These are phyloP conservation scores for Fusarium brachygibbosum DNA, from an alignment of 2,329 filamentous ascomycete genomes.

Conservation along the genomic window DNA sequence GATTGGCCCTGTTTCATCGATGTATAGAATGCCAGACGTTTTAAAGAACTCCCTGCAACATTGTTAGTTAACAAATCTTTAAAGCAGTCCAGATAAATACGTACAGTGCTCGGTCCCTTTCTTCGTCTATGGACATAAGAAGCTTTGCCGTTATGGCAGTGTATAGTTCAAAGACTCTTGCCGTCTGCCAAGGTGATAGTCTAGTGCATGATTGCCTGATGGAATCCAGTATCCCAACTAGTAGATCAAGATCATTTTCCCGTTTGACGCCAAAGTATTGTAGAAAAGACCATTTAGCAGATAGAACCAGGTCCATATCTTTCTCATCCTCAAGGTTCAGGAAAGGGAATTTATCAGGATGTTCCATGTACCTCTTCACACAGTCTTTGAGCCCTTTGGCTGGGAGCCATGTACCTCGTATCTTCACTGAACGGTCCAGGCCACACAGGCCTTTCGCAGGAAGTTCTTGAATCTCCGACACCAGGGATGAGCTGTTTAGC, in stretches of 20 bases:
- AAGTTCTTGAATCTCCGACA: slow-evolving; percentile 7
- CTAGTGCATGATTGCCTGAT: neutral
- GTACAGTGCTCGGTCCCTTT: slow-evolving; percentile 6
- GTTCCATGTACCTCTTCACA: slow-evolving; percentile 11
- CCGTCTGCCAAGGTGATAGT: neutral
- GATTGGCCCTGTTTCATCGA: neutral
- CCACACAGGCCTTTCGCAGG: slow-evolving; percentile 16
- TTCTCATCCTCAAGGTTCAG: slow-evolving; percentile 13
- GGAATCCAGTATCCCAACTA: slow-evolving; percentile 14
- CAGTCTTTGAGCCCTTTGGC: accelerated
- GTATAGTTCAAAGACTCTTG: slow-evolving; percentile 15
- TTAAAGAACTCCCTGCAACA: slow-evolving; percentile 12
- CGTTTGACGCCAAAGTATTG: slow-evolving; percentile 5
- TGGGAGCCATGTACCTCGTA: slow-evolving; percentile 25
- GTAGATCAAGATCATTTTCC: neutral
- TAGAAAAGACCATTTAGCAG: slow-evolving; percentile 22
- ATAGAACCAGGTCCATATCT: neutral
- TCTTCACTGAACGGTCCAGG: neutral
- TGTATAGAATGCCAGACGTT: slow-evolving; percentile 7
- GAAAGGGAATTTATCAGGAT: slow-evolving; percentile 31
- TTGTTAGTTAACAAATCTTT: neutral
- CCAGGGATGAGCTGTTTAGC: neutral
- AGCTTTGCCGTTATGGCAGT: no score
- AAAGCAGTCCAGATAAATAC: accelerated
- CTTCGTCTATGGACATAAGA: no score